Conservation (phyloP, 2,329 filamentous ascomycete species). For the Aspergillus sclerotialis region DNA sequence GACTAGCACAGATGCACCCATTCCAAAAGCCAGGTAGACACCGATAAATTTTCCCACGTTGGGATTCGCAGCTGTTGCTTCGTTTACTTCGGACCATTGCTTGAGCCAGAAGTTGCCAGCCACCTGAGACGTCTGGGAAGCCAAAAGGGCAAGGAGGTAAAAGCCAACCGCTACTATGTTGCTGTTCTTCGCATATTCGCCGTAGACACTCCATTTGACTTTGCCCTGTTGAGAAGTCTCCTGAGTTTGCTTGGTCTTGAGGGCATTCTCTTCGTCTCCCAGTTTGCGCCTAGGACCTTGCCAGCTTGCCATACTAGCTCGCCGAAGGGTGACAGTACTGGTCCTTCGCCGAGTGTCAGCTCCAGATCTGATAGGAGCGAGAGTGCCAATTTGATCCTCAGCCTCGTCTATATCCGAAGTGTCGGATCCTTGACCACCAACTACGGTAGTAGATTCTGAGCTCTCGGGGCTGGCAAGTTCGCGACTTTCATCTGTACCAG, state of each 20-base stretch:
- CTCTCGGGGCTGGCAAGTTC: conserved; percentile 66
- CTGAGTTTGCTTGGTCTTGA: conserved; percentile 78
- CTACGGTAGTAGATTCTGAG: conserved; percentile 47
- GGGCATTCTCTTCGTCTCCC: conserved; percentile 64
- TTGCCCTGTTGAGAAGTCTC: conserved; percentile 92
- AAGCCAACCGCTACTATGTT: conserved; percentile 76
- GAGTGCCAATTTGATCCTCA: conserved; percentile 67
- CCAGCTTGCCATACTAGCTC: conserved; percentile 89
- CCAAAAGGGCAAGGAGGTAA: conserved; percentile 70
- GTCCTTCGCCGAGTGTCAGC: conserved; percentile 54
- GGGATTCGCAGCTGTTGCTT: conserved; percentile 59
- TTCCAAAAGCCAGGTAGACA: conserved; percentile 89
- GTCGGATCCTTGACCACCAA: conserved; percentile 44
- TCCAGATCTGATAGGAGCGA: conserved; percentile 63
- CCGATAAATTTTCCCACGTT: conserved; percentile 85
- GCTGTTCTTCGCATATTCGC: conserved; percentile 90
- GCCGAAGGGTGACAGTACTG: conserved; percentile 74
- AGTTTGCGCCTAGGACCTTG: conserved; percentile 76
- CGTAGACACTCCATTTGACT: conserved; percentile 94
- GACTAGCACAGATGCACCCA: conserved; percentile 76
- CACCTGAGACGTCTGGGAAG: conserved; percentile 75
- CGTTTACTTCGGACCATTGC: conserved; percentile 79
- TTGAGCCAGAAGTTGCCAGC: conserved; percentile 90
- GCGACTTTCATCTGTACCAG: conserved; percentile 48
- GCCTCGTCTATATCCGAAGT: conserved; percentile 50